A percentile compares a stretch with the other conserved stretches of the same genome.
Conservation (phyloP, 257 asterid species). For the Solanum acaule region DNA sequence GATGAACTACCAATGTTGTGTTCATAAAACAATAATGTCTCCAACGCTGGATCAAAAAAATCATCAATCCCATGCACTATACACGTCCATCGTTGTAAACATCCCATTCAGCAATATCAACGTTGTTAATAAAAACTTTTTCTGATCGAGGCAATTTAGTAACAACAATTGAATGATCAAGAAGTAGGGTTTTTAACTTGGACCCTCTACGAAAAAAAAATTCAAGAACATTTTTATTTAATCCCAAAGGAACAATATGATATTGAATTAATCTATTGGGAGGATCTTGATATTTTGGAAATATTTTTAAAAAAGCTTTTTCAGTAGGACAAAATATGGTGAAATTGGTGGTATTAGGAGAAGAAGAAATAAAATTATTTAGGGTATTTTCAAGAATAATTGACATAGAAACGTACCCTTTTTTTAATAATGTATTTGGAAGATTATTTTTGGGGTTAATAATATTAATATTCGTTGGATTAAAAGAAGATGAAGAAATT, state of each 20-base stretch:
- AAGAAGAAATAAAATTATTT: background rate
- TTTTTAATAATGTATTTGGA: background rate
- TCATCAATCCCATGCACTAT: background rate
- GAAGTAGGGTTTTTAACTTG: background rate
- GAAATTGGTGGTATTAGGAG: background rate
- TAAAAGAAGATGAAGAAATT: background rate
- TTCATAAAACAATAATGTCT: too few relatives aligned
- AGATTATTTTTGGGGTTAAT: background rate
- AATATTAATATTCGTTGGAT: background rate
- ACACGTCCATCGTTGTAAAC: background rate
- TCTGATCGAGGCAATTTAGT: background rate
- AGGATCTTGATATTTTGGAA: background rate
- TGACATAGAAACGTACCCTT: background rate
- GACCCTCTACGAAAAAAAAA: background rate
- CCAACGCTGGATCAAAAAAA: background rate
- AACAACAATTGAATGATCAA: background rate
- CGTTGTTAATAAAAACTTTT: background rate
- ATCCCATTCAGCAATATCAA: background rate
- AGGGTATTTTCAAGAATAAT: background rate
- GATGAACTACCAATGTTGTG: background rate
- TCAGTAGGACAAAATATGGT: background rate
- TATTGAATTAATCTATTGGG: background rate
- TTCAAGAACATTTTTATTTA: background rate
- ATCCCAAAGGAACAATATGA: background rate
- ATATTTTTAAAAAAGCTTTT: background rate